A percentile compares a stretch with the other conserved stretches of the same genome.
These are phyloP conservation scores for Athelia sp. DNA, from an alignment of 1,284 basidiomycete genomes.

Conservation along the genomic window DNA sequence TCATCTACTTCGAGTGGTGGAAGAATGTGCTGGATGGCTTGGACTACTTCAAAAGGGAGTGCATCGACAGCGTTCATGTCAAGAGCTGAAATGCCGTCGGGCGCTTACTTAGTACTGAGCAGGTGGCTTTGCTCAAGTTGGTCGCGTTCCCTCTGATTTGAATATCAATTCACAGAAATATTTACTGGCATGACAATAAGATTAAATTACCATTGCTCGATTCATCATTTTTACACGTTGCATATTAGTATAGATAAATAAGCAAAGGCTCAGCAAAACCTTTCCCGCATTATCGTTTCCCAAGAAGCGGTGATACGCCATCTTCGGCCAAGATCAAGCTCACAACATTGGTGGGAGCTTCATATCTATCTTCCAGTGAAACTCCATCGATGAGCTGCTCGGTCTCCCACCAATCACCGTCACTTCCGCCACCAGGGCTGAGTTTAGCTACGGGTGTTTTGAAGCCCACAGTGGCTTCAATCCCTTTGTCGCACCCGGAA, in stretches of 20 bases:
- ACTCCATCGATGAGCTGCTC: neutral
- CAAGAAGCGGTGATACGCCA: neutral
- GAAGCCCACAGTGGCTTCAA: neutral
- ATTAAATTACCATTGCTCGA: too few relatives aligned
- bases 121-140: too few relatives aligned
- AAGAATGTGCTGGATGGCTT: constrained; percentile 64
- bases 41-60: constrained; percentile 60
- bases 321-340: neutral
- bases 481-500: neutral
- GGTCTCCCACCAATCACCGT: neutral
- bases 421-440: neutral
- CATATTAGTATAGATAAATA: too few relatives aligned
- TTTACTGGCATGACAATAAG: too few relatives aligned
- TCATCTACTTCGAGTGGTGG: constrained; percentile 40
- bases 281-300: neutral
- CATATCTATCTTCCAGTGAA: neutral
- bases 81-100: neutral
- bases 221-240: too few relatives aligned
- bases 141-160: too few relatives aligned
- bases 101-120: too few relatives aligned
- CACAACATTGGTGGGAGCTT: neutral
- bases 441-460: neutral
- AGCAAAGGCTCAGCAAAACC: too few relatives aligned
- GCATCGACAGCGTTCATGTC: constrained; percentile 32
- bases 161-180: too few relatives aligned